Base-by-base conservation (phyloP, 345 rosid genomes). In the Boechera stricta region DNA sequence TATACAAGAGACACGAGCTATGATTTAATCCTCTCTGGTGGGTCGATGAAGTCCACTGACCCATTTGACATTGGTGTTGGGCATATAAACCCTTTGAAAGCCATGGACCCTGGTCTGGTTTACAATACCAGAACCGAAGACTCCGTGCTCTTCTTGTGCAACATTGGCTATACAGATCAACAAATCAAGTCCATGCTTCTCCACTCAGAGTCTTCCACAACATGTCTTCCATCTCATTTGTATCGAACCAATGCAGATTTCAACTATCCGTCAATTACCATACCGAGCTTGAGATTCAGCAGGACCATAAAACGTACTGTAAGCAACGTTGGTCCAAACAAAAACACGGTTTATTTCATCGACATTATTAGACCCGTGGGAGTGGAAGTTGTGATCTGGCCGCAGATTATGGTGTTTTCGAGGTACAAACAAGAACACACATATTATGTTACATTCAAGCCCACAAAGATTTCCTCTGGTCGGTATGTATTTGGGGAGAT, bases 21-120 rank as follows among this genome's bases (percentile, higher is more conserved):
- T 38, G 67, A 33, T 13, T 4, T 62, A 38, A 77, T 71, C 63
- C 71, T 71, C 42, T 70, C 76, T 33, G 81, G 77, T 64, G 81
- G 75, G 16, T 69, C 70, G 5, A 60, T 69, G 75, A 76, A 76
- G 62, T 62, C 75, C 41, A 26, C 56, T 73, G 81, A 71, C 53
- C 87, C 95, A 4, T 88, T 90, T 26, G 93, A 88, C 64, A 13
- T 84, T 7, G 93, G 93, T 4, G 85, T 93, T 0, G 96, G 96
- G 51, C 93, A 88, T 41, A 67, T 92, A 53, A 76, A 87, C 80
- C 93, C 92, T 6, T 5, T 69, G 31, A 83, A 79, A 80, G 92
- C 96, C 11, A 56, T 88, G 73, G 89, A 92, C 35, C 96, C 93
- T 3, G 93, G 97, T 4, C 89, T 92, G 4, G 77, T 90, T 48